These are phyloP conservation scores for Fragaria nilgerrensis DNA, from an alignment of 306 rosid species.

Conservation along the genomic window DNA sequence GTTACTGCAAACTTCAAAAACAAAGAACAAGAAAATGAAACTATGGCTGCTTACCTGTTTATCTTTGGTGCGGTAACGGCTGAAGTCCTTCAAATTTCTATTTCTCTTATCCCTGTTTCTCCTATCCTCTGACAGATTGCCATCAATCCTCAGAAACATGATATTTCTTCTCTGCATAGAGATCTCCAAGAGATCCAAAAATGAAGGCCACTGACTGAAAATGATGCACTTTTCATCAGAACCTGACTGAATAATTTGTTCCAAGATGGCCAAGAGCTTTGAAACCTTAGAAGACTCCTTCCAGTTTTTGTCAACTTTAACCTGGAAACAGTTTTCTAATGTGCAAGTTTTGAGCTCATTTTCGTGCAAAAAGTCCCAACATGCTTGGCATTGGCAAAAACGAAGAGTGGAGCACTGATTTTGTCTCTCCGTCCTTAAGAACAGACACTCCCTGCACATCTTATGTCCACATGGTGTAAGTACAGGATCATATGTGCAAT, in stretches of 20 bases:
- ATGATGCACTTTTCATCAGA: constrained; percentile 66
- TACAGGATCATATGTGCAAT: constrained; percentile 81
- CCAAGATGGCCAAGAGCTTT: constrained; percentile 57
- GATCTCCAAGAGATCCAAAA: constrained; percentile 66
- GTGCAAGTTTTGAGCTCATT: constrained; percentile 62
- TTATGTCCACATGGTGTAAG: constrained; percentile 84
- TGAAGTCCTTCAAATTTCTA: constrained; percentile 58
- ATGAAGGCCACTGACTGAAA: constrained; percentile 82
- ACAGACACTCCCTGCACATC: constrained; percentile 80
- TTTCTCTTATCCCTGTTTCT: constrained; percentile 31
- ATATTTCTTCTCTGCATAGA: constrained; percentile 52
- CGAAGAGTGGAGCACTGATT: too few species aligned
- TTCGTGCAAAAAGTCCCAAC: constrained; percentile 47
- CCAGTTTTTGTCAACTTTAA: constrained; percentile 61
- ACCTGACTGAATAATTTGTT: constrained; percentile 27
- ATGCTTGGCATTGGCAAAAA: constrained; percentile 63
- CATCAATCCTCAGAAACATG: constrained; percentile 62
- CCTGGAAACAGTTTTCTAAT: constrained; percentile 46
- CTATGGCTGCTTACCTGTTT: constrained; percentile 46
- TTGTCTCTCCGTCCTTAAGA: constrained; percentile 55
- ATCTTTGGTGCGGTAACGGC: constrained; percentile 12
- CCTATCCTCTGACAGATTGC: constrained; percentile 50
- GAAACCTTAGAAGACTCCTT: constrained; percentile 74
- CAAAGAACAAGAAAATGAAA: not conserved
- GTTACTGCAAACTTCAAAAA: too few species aligned